Conservation (phyloP, 202 grass and related monocot species). For the Brachypodium distachyon region DNA sequence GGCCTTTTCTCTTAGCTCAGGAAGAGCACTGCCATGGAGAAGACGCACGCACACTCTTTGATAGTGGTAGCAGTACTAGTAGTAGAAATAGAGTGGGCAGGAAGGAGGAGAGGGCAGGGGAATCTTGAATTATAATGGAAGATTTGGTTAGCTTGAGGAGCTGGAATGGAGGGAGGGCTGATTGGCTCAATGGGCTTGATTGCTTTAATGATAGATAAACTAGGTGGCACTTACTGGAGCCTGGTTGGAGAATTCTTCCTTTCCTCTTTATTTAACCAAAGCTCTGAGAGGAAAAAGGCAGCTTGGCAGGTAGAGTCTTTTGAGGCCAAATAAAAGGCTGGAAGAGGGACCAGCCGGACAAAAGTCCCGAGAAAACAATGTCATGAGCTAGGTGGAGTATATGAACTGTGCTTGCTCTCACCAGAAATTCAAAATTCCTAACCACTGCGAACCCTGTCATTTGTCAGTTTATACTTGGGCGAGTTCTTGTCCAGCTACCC, state of each 20-base stretch:
- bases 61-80: conserved; percentile 7
- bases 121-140: conserved; percentile 86
- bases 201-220: conserved; percentile 33
- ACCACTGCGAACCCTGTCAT: not conserved
- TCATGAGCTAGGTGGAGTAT: not conserved
- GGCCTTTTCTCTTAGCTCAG: conserved; percentile 12
- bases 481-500: not conserved
- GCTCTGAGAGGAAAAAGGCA: conserved; percentile 21
- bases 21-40: conserved; percentile 18
- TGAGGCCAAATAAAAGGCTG: conserved; percentile 23
- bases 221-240: conserved; percentile 37
- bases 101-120: conserved; percentile 11
- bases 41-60: not conserved
- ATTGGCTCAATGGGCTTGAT: conserved; percentile 25
- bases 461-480: not conserved
- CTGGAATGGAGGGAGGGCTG: conserved; percentile 12
- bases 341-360: not conserved
- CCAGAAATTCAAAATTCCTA: conserved; percentile 5
- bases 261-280: conserved; percentile 18
- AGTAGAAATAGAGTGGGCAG: conserved; percentile 41
- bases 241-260: conserved; percentile 41
- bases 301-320: conserved; percentile 29
- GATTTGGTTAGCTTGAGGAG: conserved; percentile 33
- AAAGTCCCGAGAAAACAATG: not conserved
- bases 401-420: conserved; percentile 13